phyloP scores from a whole-genome alignment of 75 land plant genomes.

The Pinus tabuliformis region DNA sequence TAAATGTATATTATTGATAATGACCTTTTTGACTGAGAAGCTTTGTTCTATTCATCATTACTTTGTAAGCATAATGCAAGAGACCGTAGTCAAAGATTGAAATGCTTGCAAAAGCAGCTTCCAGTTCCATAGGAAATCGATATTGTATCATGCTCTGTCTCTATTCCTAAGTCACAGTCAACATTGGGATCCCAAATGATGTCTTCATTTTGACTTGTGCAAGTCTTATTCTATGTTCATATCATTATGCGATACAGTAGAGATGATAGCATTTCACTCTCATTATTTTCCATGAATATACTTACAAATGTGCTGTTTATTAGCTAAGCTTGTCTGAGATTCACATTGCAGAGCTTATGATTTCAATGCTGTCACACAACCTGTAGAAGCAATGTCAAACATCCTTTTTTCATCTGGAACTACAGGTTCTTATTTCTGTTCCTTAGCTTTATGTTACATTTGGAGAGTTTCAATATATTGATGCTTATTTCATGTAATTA shows the following conservation, averaged over 20 bases:
- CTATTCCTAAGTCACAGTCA: neutral
- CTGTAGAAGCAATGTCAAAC: constrained; percentile 69
- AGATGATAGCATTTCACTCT: neutral
- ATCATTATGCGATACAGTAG: neutral
- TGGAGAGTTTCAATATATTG: neutral
- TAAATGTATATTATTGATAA: neutral
- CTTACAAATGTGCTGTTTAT: neutral
- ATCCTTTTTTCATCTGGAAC: constrained; percentile 99
- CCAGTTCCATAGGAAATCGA: neutral
- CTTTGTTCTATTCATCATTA: neutral
- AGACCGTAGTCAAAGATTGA: too few species aligned
- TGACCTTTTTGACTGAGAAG: neutral
- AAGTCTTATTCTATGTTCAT: neutral
- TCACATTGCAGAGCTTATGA: constrained; percentile 33
- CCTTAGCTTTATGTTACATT: neutral
- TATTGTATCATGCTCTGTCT: neutral
- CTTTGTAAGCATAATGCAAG: neutral
- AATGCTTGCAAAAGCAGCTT: too few species aligned
- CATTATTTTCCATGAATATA: neutral
- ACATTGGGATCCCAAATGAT: neutral
- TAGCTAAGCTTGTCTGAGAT: neutral
- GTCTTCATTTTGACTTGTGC: neutral
- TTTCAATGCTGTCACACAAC: constrained; percentile 50
- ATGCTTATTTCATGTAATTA: neutral
- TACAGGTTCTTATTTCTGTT: constrained; percentile 57